Percentiles rank a stretch among this genome's conserved stretches.
Evolutionary conservation across 1,139 yeast genomes (phyloP).

Genomic region (Geotrichum klebahnii): DNA sequence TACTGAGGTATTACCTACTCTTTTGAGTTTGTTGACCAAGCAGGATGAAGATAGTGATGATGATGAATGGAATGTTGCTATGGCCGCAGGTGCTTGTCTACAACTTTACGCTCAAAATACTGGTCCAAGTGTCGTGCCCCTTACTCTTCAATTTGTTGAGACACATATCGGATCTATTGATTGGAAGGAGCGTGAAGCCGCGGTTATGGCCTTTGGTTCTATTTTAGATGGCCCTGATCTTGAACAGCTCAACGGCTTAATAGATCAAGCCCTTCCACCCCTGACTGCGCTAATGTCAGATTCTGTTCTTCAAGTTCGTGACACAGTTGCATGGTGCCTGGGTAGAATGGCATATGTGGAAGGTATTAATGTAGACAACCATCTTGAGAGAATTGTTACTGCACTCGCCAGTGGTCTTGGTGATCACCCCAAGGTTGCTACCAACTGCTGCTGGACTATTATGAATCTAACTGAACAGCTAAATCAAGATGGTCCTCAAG

Average conservation of each 20-base stretch:
- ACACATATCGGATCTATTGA: constrained; percentile 55
- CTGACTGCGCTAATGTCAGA: constrained; percentile 71
- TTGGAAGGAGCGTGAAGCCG: constrained; percentile 94
- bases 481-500: constrained; percentile 53
- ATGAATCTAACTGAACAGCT: constrained; percentile 88
- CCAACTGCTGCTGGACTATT: constrained; percentile 96
- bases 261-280: constrained; percentile 78
- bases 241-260: constrained; percentile 59
- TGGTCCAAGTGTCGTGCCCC: constrained; percentile 78
- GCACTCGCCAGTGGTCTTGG: constrained; percentile 73
- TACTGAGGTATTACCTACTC: constrained; percentile 80
- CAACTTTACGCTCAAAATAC: constrained; percentile 90
- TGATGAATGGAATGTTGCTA: constrained; percentile 95
- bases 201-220: constrained; percentile 98
- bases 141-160: constrained; percentile 79
- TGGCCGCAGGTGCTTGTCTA: constrained; percentile 98
- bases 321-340: constrained; percentile 97
- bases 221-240: constrained; percentile 92
- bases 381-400: constrained; percentile 64
- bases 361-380: constrained; percentile 62
- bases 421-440: constrained; percentile 88
- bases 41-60: constrained; percentile 91
- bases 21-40: constrained; percentile 71
- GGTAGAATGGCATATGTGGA: constrained; percentile 92
- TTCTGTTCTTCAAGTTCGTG: constrained; percentile 77